Evolutionary conservation across 495 filamentous ascomycete genomes (phyloP).

Genomic region (Neurospora pannonica): DNA sequence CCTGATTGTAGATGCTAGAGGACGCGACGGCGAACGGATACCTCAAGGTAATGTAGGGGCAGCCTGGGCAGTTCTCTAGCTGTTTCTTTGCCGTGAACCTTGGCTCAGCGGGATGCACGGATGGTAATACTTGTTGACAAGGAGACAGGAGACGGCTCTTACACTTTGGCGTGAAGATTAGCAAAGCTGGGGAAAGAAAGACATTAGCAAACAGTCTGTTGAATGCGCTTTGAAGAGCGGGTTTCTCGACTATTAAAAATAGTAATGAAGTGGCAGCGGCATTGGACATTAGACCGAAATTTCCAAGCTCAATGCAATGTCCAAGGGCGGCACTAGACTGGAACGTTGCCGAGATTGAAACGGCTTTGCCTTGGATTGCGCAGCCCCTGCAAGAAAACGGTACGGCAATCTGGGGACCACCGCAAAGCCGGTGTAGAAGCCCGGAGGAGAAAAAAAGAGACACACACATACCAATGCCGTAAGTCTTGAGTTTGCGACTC

Average conservation of each 20-base stretch:
- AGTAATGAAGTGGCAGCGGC: slow-evolving; percentile 6
- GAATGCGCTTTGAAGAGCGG: background rate
- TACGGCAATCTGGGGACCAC: background rate
- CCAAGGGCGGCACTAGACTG: slow-evolving; percentile 28
- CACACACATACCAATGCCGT: slow-evolving; percentile 4
- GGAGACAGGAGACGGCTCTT: background rate
- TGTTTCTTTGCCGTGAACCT: background rate
- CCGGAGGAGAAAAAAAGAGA: background rate
- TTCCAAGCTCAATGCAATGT: slow-evolving; percentile 25
- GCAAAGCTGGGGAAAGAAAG: background rate
- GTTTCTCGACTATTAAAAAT: slow-evolving; percentile 14
- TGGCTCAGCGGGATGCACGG: background rate
- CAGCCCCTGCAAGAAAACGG: background rate
- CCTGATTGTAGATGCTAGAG: background rate
- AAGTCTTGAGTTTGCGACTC: background rate
- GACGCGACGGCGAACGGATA: background rate
- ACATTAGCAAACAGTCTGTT: background rate
- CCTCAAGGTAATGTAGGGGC: background rate
- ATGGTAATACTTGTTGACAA: background rate
- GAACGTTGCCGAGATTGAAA: slow-evolving; percentile 36
- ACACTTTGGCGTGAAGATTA: background rate
- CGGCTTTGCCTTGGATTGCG: slow-evolving; percentile 19
- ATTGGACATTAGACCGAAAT: slow-evolving; percentile 15
- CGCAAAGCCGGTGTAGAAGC: slow-evolving; percentile 5
- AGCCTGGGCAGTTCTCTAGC: background rate